Base-by-base conservation (phyloP, 148 eudicot genomes). In the Pharnaceum exiguum region DNA sequence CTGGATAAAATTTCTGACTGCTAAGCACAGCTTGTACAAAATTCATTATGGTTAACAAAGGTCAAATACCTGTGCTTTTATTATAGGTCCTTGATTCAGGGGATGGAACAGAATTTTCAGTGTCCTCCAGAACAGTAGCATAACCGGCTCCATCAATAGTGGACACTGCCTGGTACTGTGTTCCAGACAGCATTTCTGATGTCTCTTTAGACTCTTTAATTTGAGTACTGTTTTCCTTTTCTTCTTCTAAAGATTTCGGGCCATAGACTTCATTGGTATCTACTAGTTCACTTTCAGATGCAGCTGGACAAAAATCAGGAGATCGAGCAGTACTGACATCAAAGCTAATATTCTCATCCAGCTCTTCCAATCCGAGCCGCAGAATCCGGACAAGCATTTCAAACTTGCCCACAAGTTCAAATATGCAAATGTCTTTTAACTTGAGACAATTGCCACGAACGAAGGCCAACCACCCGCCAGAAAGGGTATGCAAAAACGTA, bases 391-490 rank as follows among this genome's bases (percentile, higher is more conserved):
- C 96, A 32, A 85, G 79, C 96, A 91, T 71, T 79, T 88, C 87
- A 60, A 76, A 77, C 46, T 77, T 68, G 33, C 77, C 88, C 53
- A 81, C 73, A 36, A 91, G 94, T 63, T 91, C 98, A 72, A 91
- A 91, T 19, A 91, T 85, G 75, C 98, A 91, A 12, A 85, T 80
- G 61, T 87, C 98, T 67, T 87, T 94, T 70, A 82, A 44, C 54
- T 85, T 84, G 45, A 91, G 74, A 62, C 66, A 71, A 63, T 91
- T 91, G 46, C 51, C 94, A 51, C 98, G 90, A 25, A 72, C 90
- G 83, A 91, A 91, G 13, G 88, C 79, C 71, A 77, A 66, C 98
- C 98, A 91, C 6, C 98, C 98, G 55, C 90, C 96, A 63, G 88
- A 80, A 49, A 91, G 70, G 4, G 82, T 81, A 75, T 85, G 88